Conservation (phyloP, 768 basidiomycete genomes). For the Russula emetica region DNA sequence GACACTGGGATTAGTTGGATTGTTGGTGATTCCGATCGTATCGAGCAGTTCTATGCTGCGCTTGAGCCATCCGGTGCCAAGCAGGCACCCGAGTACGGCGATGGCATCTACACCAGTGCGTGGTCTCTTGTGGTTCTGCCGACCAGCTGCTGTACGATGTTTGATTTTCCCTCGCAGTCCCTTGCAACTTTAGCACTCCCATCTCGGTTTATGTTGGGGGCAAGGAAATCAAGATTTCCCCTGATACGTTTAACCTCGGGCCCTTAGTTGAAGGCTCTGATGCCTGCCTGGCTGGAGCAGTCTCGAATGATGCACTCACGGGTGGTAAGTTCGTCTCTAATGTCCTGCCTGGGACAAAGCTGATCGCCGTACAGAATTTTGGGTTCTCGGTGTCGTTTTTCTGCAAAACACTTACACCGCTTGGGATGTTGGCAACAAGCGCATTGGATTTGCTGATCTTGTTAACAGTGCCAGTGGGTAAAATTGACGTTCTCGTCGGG, state of each 20-base stretch:
- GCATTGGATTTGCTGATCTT: constrained; percentile 2
- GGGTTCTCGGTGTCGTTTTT: background rate
- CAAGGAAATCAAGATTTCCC: background rate
- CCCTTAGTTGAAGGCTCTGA: too few relatives aligned
- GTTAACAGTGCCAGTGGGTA: background rate
- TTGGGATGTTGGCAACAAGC: background rate
- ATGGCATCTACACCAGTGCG: background rate
- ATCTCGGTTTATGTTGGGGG: background rate
- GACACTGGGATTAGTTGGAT: constrained; percentile 30
- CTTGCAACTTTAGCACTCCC: background rate
- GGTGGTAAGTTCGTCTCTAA: background rate
- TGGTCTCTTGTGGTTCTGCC: background rate
- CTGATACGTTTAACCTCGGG: background rate
- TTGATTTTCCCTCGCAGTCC: background rate
- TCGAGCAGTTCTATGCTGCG: constrained; percentile 13
- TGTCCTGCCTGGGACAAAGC: background rate
- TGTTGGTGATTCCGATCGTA: constrained; percentile 18
- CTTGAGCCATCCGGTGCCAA: background rate
- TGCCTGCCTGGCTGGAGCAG: background rate
- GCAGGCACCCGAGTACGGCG: background rate
- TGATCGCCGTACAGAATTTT: background rate
- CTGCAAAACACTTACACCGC: background rate
- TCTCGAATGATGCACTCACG: background rate
- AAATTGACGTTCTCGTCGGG: background rate
- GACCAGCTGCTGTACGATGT: background rate